Base-by-base conservation (phyloP, 495 filamentous ascomycete species). In the Aspergillus egyptiacus region DNA sequence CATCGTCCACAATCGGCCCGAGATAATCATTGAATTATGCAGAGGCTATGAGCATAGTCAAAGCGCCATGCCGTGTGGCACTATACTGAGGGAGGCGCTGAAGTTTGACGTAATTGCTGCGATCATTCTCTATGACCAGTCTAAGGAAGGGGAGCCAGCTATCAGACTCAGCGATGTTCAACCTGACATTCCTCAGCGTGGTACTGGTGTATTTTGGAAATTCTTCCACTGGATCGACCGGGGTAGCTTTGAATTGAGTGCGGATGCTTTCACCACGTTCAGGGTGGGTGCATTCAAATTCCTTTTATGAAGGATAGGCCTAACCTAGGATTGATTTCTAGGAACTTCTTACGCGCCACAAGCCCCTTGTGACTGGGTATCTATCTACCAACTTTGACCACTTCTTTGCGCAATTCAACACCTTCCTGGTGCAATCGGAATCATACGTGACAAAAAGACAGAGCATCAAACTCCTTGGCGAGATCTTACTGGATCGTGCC, bases 401-500 rank as follows among this genome's bases (percentile, higher is more conserved):
- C 22, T 99, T 99, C 71, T 97, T 99, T 66, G 66, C 77, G 17
- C 81, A 81, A 64, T 99, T 96, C 74, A 96, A 99, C 68, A 75
- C 68, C 17, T 75, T 85, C n/a, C 78, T 99, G 1, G 78, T 96
- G 8, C 84, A 90, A 56, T 96, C 91, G 24, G 86, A 88, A 52
- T 94, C 86, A 54, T 99, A 99, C 66, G 94, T 99, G 33, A 97
- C 94, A 30, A 97, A 99, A 69, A 81, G 94, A 40, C 94, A 99
- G 69, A 96, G 90, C 19, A 96, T 97, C 66, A 97, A 97, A 66
- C 73, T 99, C 20, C 80, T 99, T 1, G 94, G 94, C 11, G 94
- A 97, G 69, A 86, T 99, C 43, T 68, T 99, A 38, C 76, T 99
- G 19, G 94, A 97, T 62, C 81, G 94, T 24, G 86, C 90, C 48